These are phyloP conservation scores for Monosporascus ibericus DNA, from an alignment of 2,329 filamentous ascomycete genomes.

Conservation along the genomic window DNA sequence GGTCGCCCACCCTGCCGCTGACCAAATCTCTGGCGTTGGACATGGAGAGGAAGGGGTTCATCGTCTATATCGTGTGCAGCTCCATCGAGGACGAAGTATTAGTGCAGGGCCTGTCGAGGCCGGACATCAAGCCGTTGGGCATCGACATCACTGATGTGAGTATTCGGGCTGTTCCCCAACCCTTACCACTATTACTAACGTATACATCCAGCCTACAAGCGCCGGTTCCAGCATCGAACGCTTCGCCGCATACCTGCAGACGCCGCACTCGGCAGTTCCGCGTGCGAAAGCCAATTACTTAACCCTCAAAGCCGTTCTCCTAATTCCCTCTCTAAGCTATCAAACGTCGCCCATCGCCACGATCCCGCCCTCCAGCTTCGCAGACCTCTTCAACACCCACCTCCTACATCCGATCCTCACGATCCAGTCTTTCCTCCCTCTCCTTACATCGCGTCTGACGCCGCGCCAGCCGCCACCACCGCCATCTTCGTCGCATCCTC, in stretches of 20 bases:
- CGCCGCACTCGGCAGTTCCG: conserved; percentile 69
- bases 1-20: conserved; percentile 78
- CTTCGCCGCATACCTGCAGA: conserved; percentile 65
- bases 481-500: background rate
- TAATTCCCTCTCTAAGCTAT: conserved; percentile 77
- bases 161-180: conserved; percentile 8
- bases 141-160: conserved; percentile 77
- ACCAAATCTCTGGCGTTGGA: conserved; percentile 79
- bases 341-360: conserved; percentile 80
- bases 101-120: conserved; percentile 68
- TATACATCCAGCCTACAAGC: conserved; percentile 51
- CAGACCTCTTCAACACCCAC: conserved; percentile 87
- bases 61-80: conserved; percentile 85
- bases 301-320: conserved; percentile 69
- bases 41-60: conserved; percentile 84
- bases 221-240: conserved; percentile 64
- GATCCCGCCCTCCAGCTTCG: conserved; percentile 75
- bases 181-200: conserved; percentile 5
- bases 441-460: conserved; percentile 58
- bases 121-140: conserved; percentile 75
- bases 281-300: conserved; percentile 71
- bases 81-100: conserved; percentile 78
- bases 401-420: conserved; percentile 84
- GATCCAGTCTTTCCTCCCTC: conserved; percentile 81
- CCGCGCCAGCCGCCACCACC: conserved; percentile 27